These are phyloP conservation scores for Dryadomyces quercus-mongolicae DNA, from an alignment of 2,329 filamentous ascomycete species.

Conservation along the genomic window DNA sequence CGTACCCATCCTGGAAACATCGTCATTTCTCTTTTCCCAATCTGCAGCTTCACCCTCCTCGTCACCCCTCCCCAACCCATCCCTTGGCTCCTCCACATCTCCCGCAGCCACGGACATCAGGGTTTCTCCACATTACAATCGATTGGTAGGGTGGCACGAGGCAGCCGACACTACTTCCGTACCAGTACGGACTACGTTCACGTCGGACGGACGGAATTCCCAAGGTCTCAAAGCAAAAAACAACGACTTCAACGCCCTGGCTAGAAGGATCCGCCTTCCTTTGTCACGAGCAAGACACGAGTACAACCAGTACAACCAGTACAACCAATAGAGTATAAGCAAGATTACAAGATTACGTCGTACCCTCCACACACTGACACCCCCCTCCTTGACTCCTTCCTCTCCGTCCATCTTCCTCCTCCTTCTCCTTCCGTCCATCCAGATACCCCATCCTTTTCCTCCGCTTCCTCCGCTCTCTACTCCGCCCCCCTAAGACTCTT, in stretches of 20 bases:
- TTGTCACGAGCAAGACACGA: neutral
- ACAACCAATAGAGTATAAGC: too few relatives aligned
- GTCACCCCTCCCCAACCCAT: neutral
- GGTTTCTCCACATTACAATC: neutral
- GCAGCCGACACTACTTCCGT: neutral
- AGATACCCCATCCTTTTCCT: neutral
- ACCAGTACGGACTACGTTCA: neutral
- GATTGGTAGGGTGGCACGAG: conserved; percentile 3
- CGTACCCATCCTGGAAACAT: too few relatives aligned
- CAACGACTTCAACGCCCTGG: neutral
- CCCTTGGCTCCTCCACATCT: neutral
- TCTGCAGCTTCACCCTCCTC: too few relatives aligned
- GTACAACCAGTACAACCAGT: too few relatives aligned
- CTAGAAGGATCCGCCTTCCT: neutral
- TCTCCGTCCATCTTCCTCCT: neutral
- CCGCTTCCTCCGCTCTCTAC: neutral
- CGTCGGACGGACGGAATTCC: conserved; percentile 13
- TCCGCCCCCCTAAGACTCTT: neutral
- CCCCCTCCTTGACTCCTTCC: neutral
- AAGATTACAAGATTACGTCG: too few relatives aligned
- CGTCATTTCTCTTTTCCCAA: too few relatives aligned
- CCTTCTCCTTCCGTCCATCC: conserved; percentile 6
- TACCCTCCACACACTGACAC: too few relatives aligned
- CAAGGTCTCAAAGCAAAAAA: too few relatives aligned
- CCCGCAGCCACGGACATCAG: conserved; percentile 5